phyloP scores from a whole-genome alignment of 257 asterid species.

The Eustoma russellianum region DNA sequence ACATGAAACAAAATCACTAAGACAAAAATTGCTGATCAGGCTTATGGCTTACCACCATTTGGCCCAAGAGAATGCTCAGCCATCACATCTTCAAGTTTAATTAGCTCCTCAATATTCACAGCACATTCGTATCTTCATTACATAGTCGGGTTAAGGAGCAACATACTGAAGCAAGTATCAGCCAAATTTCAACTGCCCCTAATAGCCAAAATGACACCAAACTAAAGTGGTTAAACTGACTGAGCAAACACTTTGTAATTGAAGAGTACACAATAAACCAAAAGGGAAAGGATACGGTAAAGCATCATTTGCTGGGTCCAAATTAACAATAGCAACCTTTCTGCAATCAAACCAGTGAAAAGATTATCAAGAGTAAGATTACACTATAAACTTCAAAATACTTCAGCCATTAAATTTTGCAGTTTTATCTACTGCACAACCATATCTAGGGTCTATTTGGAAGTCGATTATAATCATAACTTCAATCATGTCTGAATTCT shows the following conservation, averaged over 20 bases:
- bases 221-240: too few relatives aligned
- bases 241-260: not conserved
- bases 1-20: too few relatives aligned
- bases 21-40: too few relatives aligned
- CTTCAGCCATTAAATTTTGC: too few relatives aligned
- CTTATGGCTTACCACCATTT: constrained; percentile 62
- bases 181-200: constrained; percentile 2
- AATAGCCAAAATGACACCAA: not conserved
- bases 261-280: not conserved
- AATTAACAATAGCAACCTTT: constrained; percentile 86
- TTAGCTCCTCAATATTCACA: constrained; percentile 80
- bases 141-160: constrained; percentile 49
- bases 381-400: too few relatives aligned
- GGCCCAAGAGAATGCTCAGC: constrained; percentile 95
- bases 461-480: too few relatives aligned
- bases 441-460: too few relatives aligned
- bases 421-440: too few relatives aligned
- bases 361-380: not conserved
- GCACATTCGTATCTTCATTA: constrained; percentile 75
- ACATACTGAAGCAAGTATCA: constrained; percentile 7
- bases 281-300: constrained; percentile 71
- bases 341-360: constrained; percentile 34
- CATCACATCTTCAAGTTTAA: constrained; percentile 89
- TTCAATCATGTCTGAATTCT: too few relatives aligned
- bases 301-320: constrained; percentile 96